Conservation (phyloP, 2,329 filamentous ascomycete genomes). For the Chaetothyriales sp. region DNA sequence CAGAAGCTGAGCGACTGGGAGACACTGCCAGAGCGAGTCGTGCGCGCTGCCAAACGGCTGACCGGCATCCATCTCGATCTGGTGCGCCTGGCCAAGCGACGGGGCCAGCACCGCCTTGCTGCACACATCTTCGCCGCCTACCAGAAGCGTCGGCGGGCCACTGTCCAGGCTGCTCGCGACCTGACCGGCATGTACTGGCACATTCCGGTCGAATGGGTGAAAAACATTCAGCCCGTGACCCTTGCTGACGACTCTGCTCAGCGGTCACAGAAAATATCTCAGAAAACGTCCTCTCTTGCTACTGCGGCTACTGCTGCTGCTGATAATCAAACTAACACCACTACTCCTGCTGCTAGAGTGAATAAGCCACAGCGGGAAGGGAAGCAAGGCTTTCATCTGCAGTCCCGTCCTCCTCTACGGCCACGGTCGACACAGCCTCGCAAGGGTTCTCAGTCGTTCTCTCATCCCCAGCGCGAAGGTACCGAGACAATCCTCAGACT, state of each 20-base stretch:
- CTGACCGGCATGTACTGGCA: background rate
- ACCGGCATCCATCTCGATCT: background rate
- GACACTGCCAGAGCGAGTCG: background rate
- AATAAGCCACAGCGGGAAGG: background rate
- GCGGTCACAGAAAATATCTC: no score
- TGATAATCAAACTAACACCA: background rate
- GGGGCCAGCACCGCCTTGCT: background rate
- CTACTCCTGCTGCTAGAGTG: background rate
- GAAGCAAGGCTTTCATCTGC: background rate
- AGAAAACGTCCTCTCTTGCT: no score
- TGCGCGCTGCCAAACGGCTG: background rate
- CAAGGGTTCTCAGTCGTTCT: background rate
- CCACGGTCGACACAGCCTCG: background rate
- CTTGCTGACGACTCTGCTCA: background rate
- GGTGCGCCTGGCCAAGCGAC: background rate
- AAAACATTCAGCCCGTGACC: background rate
- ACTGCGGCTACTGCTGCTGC: background rate
- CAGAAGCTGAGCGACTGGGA: slow-evolving; percentile 10
- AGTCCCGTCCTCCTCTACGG: background rate
- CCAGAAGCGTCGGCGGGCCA: background rate
- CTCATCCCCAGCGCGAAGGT: background rate
- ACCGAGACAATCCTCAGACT: background rate
- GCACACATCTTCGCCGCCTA: background rate
- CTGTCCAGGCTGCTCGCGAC: background rate
- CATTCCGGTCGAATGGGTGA: background rate